Percentiles rank a stretch among this genome's conserved stretches.
phyloP scores from a whole-genome alignment of 2,329 filamentous ascomycete genomes.

The Calonectria crousiana region DNA sequence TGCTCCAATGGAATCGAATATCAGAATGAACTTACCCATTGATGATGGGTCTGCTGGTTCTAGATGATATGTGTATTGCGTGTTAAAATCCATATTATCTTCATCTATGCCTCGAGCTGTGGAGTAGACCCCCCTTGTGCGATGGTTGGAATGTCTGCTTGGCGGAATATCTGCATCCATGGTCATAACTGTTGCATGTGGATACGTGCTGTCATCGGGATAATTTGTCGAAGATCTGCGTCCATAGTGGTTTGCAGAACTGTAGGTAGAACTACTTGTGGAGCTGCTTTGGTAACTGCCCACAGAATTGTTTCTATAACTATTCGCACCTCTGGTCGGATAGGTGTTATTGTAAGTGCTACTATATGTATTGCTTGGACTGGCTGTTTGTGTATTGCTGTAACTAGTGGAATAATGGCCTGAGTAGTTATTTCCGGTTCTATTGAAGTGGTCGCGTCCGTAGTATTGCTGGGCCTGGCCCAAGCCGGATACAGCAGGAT shows the following conservation, averaged over 20 bases:
- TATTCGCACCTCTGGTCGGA: background rate
- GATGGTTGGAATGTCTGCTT: background rate
- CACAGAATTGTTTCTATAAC: background rate
- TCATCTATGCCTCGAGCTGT: background rate
- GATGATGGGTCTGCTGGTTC: background rate
- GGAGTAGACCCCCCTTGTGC: background rate
- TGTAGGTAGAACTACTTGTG: background rate
- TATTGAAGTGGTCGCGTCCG: background rate
- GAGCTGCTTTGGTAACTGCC: background rate
- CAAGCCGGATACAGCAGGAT: background rate
- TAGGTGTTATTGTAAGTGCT: background rate
- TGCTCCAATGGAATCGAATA: background rate
- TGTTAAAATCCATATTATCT: background rate
- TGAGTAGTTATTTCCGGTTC: background rate
- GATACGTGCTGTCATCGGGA: background rate
- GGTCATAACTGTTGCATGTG: background rate
- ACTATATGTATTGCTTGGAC: background rate
- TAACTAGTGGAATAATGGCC: background rate
- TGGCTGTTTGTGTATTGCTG: background rate
- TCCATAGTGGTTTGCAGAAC: background rate
- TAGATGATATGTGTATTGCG: background rate
- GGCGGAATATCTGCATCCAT: background rate
- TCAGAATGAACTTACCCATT: background rate
- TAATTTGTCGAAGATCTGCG: background rate
- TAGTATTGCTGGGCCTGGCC: background rate